Evolutionary conservation across 192 early-diverging fungal species (phyloP), one percentile per base, ranked within the genome.

Genomic region (Thamnidium elegans): DNA sequence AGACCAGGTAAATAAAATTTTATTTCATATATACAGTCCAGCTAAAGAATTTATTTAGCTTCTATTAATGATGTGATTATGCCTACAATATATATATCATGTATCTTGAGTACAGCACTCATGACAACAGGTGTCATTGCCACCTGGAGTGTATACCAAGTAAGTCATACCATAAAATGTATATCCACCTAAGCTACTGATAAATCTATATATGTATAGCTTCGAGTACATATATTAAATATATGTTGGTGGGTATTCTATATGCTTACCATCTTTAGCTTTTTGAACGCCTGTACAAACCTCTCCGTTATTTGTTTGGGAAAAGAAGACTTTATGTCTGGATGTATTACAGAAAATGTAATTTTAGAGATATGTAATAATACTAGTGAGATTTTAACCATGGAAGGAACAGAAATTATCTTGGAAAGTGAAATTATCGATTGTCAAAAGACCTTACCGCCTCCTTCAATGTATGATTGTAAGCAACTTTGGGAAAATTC

Each of bases 111-210:
- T 48, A 46, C 31, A n/a, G 23, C 14, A 17, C 15, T 61, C 7
- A 45, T 50, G 30, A 32, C 14, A 31, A n/a, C 46, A 9, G 46
- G 59, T 17, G 30, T 61, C 21, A 32, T 23, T 32, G 13, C 59
- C 23, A 61, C 59, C n/a, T 61, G 59, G 59, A 47, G 59, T 31
- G 59, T 61, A 3, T 61, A 61, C 17, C 43, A 61, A 43, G 59
- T 61, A 36, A 6, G 31, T 30, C 26, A 26, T 26, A 26, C 26
- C 26, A 26, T 1, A 26, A 26, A 2, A 26, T 26, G 3, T 26
- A 26, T 26, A 3, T 26, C 26, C 3, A 26, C 26, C 3, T 26
- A 3, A n/a, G 26, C 3, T 26, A 26, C 26, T 26, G 3, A 26
- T 26, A 26, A 3, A 3, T 3, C 26, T 26, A 3, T 26, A 26